Base-by-base conservation (phyloP, 768 basidiomycete species). In the Collybiopsis luxurians region DNA sequence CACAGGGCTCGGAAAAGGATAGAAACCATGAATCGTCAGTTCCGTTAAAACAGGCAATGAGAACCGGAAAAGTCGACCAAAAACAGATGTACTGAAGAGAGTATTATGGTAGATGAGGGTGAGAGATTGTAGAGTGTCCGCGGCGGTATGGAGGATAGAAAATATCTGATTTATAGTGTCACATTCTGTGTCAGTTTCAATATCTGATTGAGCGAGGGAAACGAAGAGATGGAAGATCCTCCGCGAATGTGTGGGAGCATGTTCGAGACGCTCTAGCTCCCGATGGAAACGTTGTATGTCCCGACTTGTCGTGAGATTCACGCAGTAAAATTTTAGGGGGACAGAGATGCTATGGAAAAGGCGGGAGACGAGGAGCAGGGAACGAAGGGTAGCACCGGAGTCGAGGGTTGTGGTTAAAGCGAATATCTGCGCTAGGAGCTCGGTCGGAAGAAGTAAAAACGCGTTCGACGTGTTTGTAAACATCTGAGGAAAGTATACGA, bases 21-120 rank as follows among this genome's bases (percentile, higher is more conserved):
- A 83, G 60, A 76, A 77, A 1, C 81, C 82, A 2, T 72, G 72
- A 2, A 82, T 61, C 4, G 75, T 66, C 56, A 83, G 75, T 28
- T 72, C 71, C 26, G 59, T 63, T 1, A 83, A 69, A 26, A 56
- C 58, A 0, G 79, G 81, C 50, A 80, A 77, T 2, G 65, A 53
- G 9, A 69, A 68, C 17, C 75, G 71, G 64, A 79, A 80, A 39
- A 82, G 66, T 24, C 72, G 66, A 4, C 75, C 73, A 42, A 81
- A 70, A 42, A 77, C 60, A 6, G 71, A 47, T 0, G 79, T 72
- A 60, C 78, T 74, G 38, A 49, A 28, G 21, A 39, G 23, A 19
- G 67, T 66, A 4, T 66, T 64, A 15, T 71, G 71, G 27, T 71
- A 69, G 34, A 75, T 63, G 59, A 82, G 67, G 0, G 77, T 66